phyloP scores from a whole-genome alignment of 2,329 filamentous ascomycete species.

The Penicillium oxalicum region DNA sequence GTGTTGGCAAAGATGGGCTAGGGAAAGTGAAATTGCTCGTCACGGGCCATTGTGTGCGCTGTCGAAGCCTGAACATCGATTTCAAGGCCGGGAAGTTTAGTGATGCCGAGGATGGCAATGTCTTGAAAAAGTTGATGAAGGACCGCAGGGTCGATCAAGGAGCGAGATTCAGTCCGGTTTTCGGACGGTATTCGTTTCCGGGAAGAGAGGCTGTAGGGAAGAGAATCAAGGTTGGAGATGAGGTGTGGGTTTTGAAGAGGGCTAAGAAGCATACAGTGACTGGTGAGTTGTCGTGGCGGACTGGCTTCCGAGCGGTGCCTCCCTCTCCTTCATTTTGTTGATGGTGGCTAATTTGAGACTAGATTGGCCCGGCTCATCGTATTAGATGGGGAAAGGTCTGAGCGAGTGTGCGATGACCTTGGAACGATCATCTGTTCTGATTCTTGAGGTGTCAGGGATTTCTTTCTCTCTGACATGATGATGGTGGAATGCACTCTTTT shows the following conservation, averaged over 20 bases:
- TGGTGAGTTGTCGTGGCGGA: constrained; percentile 35
- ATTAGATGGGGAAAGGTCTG: constrained; percentile 3
- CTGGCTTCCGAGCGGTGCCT: background rate
- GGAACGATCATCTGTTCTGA: too few relatives aligned
- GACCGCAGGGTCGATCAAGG: constrained; percentile 67
- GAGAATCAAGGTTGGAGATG: constrained; percentile 51
- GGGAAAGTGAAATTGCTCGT: constrained; percentile 44
- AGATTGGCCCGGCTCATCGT: constrained; percentile 34
- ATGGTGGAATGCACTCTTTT: too few relatives aligned
- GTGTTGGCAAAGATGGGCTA: constrained; percentile 28
- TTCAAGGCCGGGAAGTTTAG: constrained; percentile 58
- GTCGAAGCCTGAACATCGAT: constrained; percentile 65
- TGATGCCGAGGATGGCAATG: constrained; percentile 51
- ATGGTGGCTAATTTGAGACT: background rate
- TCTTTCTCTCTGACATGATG: too few relatives aligned
- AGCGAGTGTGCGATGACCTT: background rate
- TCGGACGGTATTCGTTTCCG: constrained; percentile 67
- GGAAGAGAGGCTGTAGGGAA: constrained; percentile 29
- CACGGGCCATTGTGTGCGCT: constrained; percentile 65
- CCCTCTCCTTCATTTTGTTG: background rate
- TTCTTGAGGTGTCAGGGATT: too few relatives aligned
- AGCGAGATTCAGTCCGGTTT: constrained; percentile 61
- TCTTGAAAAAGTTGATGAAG: constrained; percentile 64
- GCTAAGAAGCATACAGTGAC: constrained; percentile 50
- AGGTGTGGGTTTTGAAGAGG: constrained; percentile 48